Percentiles rank a stretch among this genome's conserved stretches.
phyloP scores from a whole-genome alignment of 768 basidiomycete species.

The Phylloporus scabripes region DNA sequence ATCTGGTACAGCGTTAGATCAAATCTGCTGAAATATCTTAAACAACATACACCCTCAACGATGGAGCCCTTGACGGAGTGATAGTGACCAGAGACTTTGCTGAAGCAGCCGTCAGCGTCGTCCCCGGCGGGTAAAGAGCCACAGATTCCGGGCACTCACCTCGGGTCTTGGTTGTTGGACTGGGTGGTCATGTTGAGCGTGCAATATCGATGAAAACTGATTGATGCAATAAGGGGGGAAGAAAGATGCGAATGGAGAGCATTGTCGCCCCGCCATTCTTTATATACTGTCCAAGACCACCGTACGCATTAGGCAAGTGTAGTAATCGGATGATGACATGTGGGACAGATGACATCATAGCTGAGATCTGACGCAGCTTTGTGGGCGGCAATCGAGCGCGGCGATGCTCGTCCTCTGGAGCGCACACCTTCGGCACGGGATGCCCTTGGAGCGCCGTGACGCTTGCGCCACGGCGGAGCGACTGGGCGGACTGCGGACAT shows the following conservation, averaged over 20 bases:
- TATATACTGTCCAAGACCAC: slow-evolving; percentile 23
- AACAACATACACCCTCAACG: slow-evolving; percentile 29
- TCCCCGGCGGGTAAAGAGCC: too few species aligned
- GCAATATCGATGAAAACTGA: not conserved
- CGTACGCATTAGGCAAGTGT: slow-evolving; percentile 29
- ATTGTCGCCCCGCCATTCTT: slow-evolving; percentile 1
- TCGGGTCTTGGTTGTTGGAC: slow-evolving; percentile 23
- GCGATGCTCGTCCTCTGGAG: not conserved
- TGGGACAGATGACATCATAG: slow-evolving; percentile 26
- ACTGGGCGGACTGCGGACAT: not conserved
- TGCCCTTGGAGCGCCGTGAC: too few species aligned
- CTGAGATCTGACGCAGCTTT: slow-evolving; percentile 17
- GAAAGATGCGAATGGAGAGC: slow-evolving; percentile 3
- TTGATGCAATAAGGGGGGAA: not conserved
- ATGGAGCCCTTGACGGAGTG: slow-evolving; percentile 36
- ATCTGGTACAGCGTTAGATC: slow-evolving; percentile 16
- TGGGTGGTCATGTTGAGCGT: slow-evolving; percentile 7
- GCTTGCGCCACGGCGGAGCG: not conserved
- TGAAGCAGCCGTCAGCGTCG: slow-evolving; percentile 6
- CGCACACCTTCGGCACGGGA: not conserved
- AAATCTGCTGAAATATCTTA: not conserved
- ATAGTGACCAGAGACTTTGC: slow-evolving; percentile 33
- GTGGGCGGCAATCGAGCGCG: slow-evolving; percentile 8
- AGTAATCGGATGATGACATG: slow-evolving; percentile 20
- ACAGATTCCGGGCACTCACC: slow-evolving; percentile 13